Evolutionary conservation across 176 grass and related monocot genomes (phyloP), one percentile per base, ranked within the genome.

Genomic region (Zoysia pacifica): DNA sequence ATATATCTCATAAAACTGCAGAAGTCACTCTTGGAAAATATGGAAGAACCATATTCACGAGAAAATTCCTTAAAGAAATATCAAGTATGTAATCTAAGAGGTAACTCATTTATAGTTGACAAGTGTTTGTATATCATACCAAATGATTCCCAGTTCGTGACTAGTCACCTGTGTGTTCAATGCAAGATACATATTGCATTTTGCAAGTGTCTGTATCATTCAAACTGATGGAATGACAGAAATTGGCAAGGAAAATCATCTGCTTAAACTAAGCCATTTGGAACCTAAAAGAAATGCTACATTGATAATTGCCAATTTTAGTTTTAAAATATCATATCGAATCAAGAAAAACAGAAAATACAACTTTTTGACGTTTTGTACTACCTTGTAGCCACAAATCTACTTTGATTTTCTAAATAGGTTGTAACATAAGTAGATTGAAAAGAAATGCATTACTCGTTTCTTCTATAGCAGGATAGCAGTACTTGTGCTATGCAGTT

Each of bases 231-330:
- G 16, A 54, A 14, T 40, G 3, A 63, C 49, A 35, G 38, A 73
- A 63, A 20, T 10, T 14, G 5, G 58, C 14, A 61, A 60, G 19
- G 28, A 28, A 28, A 28, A 28, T 28, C 28, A 28, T 28, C 28
- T 28, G 28, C 28, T 28, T 28, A 28, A 28, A 28, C 28, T 28
- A 28, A 28, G 28, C 28, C 28, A 67, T 13, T 42, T 65, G 38
- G 48, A 13, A 74, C 2, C 38, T 46, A 55, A 79, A 75, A 8
- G 16, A 28, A 28, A 69, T 84, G 74, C 5, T 50, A 53, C 18
- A 2, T 69, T 15, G 28, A 16, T 35, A 84, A 51, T 41, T 28
- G 4, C 42, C 41, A 48, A 2, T 68, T 59, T 28, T 4, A 48
- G 60, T n/a, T 70, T 62, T 8, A 76, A 28, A 47, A 6, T 18